Evolutionary conservation across 2,329 filamentous ascomycete genomes (phyloP).

Genomic region (Fusarium sp.): DNA sequence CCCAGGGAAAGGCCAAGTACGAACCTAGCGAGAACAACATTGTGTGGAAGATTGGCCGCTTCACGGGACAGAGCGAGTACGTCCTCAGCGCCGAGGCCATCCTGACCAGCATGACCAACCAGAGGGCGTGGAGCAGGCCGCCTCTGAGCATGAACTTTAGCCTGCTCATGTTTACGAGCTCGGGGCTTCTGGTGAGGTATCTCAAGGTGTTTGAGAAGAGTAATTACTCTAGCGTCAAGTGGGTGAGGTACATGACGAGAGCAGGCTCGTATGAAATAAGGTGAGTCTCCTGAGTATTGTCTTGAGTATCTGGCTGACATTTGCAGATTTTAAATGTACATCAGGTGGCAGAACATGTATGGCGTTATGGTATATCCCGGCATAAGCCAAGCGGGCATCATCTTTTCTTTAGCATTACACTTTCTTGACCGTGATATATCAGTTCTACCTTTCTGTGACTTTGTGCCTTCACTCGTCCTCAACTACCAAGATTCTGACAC

Average conservation of each 20-base stretch:
- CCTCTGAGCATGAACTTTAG: conserved; percentile 93
- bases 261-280: conserved; percentile 98
- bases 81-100: conserved; percentile 94
- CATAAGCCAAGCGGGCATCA: conserved; percentile 46
- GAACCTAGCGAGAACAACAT: conserved; percentile 98
- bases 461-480: conserved; percentile 37
- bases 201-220: conserved; percentile 99
- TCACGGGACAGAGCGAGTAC: conserved; percentile 97
- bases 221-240: conserved; percentile 98
- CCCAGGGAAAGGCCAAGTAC: conserved; percentile 97
- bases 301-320: conserved; percentile 25
- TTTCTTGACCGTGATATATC: conserved; percentile 22
- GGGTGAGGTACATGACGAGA: conserved; percentile 98
- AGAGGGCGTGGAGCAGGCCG: conserved; percentile 95
- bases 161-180: conserved; percentile 97
- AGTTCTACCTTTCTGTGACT: conserved; percentile 8
- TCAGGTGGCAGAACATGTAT: conserved; percentile 44
- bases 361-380: conserved; percentile 49
- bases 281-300: conserved; percentile 56
- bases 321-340: conserved; percentile 51
- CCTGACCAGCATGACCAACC: conserved; percentile 96
- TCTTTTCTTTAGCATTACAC: conserved; percentile 42
- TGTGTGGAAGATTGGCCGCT: conserved; percentile 98
- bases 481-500: conserved; percentile 44
- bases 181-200: conserved; percentile 90